A percentile compares a stretch with the other conserved stretches of the same genome.
These are phyloP conservation scores for Magnolia changhungtana DNA, from an alignment of 164 flowering plant genomes.

Conservation along the genomic window DNA sequence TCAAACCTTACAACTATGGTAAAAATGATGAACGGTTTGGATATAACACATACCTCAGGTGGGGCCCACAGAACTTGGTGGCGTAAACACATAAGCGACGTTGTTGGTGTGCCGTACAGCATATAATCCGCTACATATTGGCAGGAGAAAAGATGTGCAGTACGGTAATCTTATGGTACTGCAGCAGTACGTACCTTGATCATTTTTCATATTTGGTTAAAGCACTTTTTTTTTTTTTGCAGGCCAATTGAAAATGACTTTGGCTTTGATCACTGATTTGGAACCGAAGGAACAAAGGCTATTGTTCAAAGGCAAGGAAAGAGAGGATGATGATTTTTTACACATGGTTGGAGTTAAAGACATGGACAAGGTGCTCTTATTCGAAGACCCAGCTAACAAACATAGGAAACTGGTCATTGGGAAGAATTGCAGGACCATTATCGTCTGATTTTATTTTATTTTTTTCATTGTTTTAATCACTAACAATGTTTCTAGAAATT, in stretches of 20 bases:
- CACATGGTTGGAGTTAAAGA: slow-evolving; percentile 89
- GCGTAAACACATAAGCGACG: no score
- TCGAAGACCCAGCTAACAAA: slow-evolving; percentile 70
- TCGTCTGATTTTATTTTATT: not conserved
- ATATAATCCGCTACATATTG: no score
- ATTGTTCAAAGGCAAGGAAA: slow-evolving; percentile 76
- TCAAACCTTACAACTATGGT: no score
- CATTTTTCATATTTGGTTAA: no score
- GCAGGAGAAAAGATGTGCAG: no score
- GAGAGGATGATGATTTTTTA: slow-evolving; percentile 61
- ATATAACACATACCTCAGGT: no score
- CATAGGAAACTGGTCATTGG: slow-evolving; percentile 46
- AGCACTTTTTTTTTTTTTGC: not conserved
- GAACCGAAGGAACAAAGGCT: slow-evolving; percentile 77
- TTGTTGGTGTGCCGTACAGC: no score
- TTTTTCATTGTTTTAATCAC: not conserved
- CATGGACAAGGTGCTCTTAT: slow-evolving; percentile 69
- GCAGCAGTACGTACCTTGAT: no score
- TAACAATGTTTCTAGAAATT: not conserved
- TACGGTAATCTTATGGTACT: no score
- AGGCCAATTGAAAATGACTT: slow-evolving; percentile 77
- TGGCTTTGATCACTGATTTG: slow-evolving; percentile 57
- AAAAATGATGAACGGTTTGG: no score
- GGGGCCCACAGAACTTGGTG: no score
- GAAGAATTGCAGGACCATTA: slow-evolving; percentile 39